Evolutionary conservation across 768 basidiomycete genomes (phyloP), one percentile per base, ranked within the genome.

Genomic region (Paxillus ammoniavirescens): DNA sequence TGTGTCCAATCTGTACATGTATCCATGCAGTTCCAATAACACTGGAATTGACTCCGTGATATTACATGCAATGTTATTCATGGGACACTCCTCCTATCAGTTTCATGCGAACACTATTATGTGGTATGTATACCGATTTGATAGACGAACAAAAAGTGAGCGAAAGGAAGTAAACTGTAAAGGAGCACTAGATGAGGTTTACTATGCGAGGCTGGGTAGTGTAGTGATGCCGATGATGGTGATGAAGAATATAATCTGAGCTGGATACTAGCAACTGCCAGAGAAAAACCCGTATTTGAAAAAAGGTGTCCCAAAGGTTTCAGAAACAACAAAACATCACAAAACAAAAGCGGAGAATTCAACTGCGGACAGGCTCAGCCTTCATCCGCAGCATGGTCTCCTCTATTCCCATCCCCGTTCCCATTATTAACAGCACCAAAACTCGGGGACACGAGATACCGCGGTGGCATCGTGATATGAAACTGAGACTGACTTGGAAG

Each of bases 401-500:
- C 56, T 42, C 47, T 67, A 21, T 42, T 21, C 6, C 23, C 42
- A 15, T 64, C 62, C 43, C 58, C 57, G 37, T 45, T 52, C 8
- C 57, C 60, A 55, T 64, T 57, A 18, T 48, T 46, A 47, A 53
- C 14, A 15, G 53, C 12, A 30, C 55, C 45, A 41, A 49, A 28
- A 30, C 43, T 53, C 4, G 38, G 13, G 15, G 54, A 44, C 21
- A 43, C 28, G 33, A 13, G 46, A 13, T 56, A 47, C 45, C 68
- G 66, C 37, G 65, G 55, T 44, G 68, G 60, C n/a, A 62, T 63
- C 8, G 77, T 69, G 36, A 80, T 57, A 52, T 71, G 75, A 58
- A 82, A 82, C 9, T 65, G 64, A 35, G 73, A 71, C 56, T 77
- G 80, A 35, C 73, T 73, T 18, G 79, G 77, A 52, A 77, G 72